A percentile compares a stretch with the other conserved stretches of the same genome.
Evolutionary conservation across 306 rosid genomes (phyloP).

Genomic region (Crotalaria pallida): DNA sequence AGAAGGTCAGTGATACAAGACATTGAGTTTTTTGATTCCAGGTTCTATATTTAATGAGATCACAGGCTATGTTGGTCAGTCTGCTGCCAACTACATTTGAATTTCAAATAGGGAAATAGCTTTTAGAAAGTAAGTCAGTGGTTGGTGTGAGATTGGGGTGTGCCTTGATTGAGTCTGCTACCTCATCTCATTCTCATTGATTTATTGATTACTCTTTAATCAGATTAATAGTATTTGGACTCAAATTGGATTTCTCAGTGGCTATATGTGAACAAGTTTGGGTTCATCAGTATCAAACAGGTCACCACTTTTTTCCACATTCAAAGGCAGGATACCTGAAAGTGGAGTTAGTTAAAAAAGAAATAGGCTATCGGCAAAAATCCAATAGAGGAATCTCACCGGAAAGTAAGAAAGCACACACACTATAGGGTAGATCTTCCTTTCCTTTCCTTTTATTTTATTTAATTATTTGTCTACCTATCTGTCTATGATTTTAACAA

Average conservation of each 20-base stretch:
- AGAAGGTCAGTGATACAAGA: slow-evolving; percentile 19
- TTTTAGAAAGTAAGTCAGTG: slow-evolving; percentile 26
- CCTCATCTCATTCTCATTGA: slow-evolving; percentile 18
- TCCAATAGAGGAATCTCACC: slow-evolving; percentile 16
- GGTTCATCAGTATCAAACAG: slow-evolving; percentile 5
- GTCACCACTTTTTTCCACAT: slow-evolving; percentile 34
- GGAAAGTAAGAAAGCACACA: slow-evolving; percentile 7
- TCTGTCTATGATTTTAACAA: no score
- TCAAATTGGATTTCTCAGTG: slow-evolving; percentile 4
- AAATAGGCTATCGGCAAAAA: slow-evolving; percentile 14
- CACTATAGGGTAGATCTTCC: neutral
- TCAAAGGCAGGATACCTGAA: slow-evolving; percentile 27
- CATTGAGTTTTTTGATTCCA: slow-evolving; percentile 21
- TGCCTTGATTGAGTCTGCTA: slow-evolving; percentile 13
- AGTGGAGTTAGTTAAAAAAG: slow-evolving; percentile 27
- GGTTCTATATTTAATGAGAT: slow-evolving; percentile 28
- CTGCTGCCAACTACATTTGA: slow-evolving; percentile 30
- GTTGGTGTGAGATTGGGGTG: slow-evolving; percentile 26
- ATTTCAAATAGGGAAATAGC: slow-evolving; percentile 29
- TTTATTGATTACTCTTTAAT: slow-evolving; percentile 10
- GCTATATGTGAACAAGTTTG: slow-evolving; percentile 6
- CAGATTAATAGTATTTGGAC: neutral
- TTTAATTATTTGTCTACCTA: neutral
- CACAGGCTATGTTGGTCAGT: slow-evolving; percentile 31
- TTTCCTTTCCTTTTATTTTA: neutral